Evolutionary conservation across 768 basidiomycete genomes (phyloP), one percentile per base, ranked within the genome.

Genomic region (Pleurotus salmoneostramineus): DNA sequence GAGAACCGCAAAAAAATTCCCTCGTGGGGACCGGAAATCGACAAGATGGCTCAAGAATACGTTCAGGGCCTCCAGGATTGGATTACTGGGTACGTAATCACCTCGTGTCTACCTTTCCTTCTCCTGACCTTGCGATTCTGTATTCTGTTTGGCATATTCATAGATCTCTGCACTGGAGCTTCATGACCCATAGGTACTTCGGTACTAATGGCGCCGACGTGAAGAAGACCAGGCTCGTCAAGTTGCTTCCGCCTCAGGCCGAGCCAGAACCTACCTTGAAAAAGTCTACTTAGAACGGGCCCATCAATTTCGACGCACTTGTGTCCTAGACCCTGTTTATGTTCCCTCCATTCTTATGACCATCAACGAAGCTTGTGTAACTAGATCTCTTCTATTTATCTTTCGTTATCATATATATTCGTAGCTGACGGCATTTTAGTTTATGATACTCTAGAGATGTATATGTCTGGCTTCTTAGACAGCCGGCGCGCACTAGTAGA

Each of bases 91-190:
- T 83, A 68, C 40, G 73, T 61, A 52, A n/a, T 6, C 31, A 21
- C 62, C 56, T 31, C 17, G 27, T 35, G 45, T 44, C 33, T n/a
- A 14, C 56, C 60, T 47, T 56, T 34, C 40, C n/a, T n/a, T 54
- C 34, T 15, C 36, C 59, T 60, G 31, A 56, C 42, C 45, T 46
- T n/a, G 40, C 35, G 37, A 45, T 48, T 34, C 42, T 34, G n/a
- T n/a, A n/a, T n/a, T 51, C 36, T 51, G 48, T 42, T 27, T 44
- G 36, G 17, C 45, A 31, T 5, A 17, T 11, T 35, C 7, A 12
- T 58, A 82, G 80, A 3, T 80, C 82, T 37, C 69, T 89, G 40
- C 82, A 87, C 60, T 91, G 89, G 89, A 85, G 84, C 66, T 89
- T 88, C 70, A 77, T 81, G 69, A 83, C 83, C 2, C 77, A 78